Evolutionary conservation across 2,329 filamentous ascomycete genomes (phyloP), one percentile per base, ranked within the genome.

Genomic region (Colletotrichum viniferum): DNA sequence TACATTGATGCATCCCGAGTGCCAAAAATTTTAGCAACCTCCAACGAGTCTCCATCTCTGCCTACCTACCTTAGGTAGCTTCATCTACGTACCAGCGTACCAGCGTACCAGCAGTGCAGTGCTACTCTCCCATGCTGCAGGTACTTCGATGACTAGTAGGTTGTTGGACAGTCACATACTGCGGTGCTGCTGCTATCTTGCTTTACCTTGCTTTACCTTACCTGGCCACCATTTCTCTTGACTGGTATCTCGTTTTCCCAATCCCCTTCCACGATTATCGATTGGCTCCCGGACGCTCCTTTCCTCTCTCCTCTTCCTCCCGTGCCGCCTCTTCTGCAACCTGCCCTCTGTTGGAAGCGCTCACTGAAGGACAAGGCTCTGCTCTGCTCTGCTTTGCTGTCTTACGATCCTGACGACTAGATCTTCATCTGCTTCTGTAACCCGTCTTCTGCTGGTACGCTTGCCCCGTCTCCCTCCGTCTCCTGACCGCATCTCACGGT

Each of bases 231-330:
- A 56, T 30, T 67, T 52, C 43, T 52, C 43, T 56, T 24, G 34
- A 30, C 32, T 58, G n/a, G 18, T 60, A 60, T 24, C 28, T n/a
- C 55, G 28, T 55, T 60, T 64, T 60, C 43, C 61, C 60, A 48
- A 61, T 55, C 60, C 26, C 61, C 69, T n/a, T 62, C 36, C 43
- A 60, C 55, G 14, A n/a, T 70, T 58, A 52, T 52, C 67, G 66
- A 67, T 71, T 71, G 74, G 71, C 43, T 56, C 60, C 21, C 10
- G 26, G 61, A 62, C 65, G 74, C 34, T 76, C 60, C 48, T 76
- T 69, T 24, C 38, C 65, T 63, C 55, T 14, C 61, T 36, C 32
- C 18, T 48, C 70, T 58, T 61, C 62, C 32, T 38, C 71, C 63
- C 5, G 32, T 71, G 71, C 66, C 56, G 65, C 61, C 62, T 62